Evolutionary conservation across 495 filamentous ascomycete species (phyloP).

Genomic region (Penicillium pancosmium): DNA sequence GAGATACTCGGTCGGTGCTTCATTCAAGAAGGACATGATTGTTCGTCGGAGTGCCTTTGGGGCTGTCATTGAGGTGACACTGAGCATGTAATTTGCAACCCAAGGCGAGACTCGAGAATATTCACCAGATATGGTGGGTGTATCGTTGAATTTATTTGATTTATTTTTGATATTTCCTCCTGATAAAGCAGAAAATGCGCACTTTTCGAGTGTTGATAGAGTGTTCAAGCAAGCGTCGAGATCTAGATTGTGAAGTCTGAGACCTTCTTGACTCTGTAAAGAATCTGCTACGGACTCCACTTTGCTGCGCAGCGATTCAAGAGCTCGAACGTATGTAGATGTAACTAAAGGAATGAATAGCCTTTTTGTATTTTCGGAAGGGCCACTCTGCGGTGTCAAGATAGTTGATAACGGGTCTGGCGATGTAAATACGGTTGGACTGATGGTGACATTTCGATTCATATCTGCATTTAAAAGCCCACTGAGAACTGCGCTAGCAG

Average conservation of each 20-base stretch:
- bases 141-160: background rate
- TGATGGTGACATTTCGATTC: background rate
- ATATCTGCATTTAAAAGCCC: conserved; percentile 16
- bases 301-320: conserved; percentile 17
- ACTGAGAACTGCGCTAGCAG: conserved; percentile 39
- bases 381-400: conserved; percentile 22
- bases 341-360: conserved; percentile 26
- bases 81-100: conserved; percentile 32
- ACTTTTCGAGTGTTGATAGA: conserved; percentile 22
- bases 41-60: conserved; percentile 29
- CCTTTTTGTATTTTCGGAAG: conserved; percentile 23
- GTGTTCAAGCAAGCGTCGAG: conserved; percentile 20
- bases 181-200: conserved; percentile 12
- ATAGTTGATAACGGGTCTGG: background rate
- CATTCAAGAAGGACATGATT: conserved; percentile 37
- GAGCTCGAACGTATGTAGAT: conserved; percentile 22
- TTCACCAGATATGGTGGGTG: conserved; percentile 2
- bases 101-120: conserved; percentile 26
- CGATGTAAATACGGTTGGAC: background rate
- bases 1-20: conserved; percentile 27
- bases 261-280: conserved; percentile 4
- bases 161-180: background rate
- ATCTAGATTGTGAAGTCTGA: background rate
- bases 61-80: conserved; percentile 32
- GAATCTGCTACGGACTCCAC: conserved; percentile 12